Evolutionary conservation across 148 eudicot species (phyloP).

Genomic region (Rhododendron kiyosumense): DNA sequence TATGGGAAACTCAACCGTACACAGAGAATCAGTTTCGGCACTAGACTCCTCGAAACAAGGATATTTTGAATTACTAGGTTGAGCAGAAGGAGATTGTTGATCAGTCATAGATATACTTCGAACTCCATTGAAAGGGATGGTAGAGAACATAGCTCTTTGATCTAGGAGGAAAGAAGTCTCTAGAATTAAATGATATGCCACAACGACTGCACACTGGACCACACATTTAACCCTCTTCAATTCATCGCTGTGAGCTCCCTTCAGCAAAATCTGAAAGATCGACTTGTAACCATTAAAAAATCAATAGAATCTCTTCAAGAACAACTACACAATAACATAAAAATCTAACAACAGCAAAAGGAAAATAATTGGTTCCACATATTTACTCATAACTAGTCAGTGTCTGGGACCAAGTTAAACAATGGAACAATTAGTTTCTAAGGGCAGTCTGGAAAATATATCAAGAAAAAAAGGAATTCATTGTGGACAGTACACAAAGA

Average conservation of each 20-base stretch:
- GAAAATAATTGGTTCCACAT: background rate
- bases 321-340: background rate
- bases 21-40: constrained; percentile 18
- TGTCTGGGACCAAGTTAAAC: background rate
- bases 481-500: background rate
- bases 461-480: background rate
- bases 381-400: constrained; percentile 4
- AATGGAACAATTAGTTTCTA: background rate
- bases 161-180: constrained; percentile 90
- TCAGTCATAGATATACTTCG: constrained; percentile 9
- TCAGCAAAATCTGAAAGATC: constrained; percentile 69
- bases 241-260: constrained; percentile 76
- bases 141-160: constrained; percentile 85
- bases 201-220: constrained; percentile 81
- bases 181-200: constrained; percentile 91
- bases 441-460: background rate
- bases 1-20: constrained; percentile 31
- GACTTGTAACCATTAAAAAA: background rate
- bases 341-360: background rate
- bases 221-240: constrained; percentile 85
- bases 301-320: background rate
- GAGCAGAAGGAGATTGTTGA: constrained; percentile 16
- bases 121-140: constrained; percentile 36
- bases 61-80: constrained; percentile 17
- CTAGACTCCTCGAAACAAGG: constrained; percentile 18